Base-by-base conservation (phyloP, 768 basidiomycete species). In the Amanita phalloides region DNA sequence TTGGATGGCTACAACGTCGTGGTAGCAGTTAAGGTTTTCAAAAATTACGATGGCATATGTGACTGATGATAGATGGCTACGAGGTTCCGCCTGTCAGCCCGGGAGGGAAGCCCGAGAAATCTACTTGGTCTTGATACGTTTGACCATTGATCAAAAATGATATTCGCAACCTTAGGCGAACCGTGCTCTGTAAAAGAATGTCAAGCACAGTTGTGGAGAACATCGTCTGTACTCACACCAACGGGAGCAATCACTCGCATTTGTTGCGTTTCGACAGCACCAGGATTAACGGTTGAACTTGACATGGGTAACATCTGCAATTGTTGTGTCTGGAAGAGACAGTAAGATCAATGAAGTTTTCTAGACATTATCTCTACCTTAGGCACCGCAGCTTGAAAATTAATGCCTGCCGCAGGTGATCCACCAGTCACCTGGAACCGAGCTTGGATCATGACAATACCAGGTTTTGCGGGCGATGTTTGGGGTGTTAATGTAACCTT, bases 221-320 rank as follows among this genome's bases (percentile, higher is more conserved):
- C 28, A 48, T 11, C 32, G 25, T 49, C 36, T 46, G 36, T 21
- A 78, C 90, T 66, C 61, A 94, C 93, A 33, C 93, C 93, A 6
- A 76, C 75, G 3, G 91, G 92, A 9, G 92, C 90, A 26, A 89
- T 74, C 36, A 99, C 82, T 8, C 92, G 79, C 88, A 99, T 86
- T 63, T 95, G 91, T 63, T 98, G 96, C 8, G 93, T 95, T 66
- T 98, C 95, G 13, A 80, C 77, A 7, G 81, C 70, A 1, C 92
- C 90, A 0, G 90, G 84, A 32, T 68, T 70, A 39, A 99, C 75
- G 48, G 79, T 84, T 9, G 84, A 74, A 65, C 84, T 92, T 4
- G 92, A 92, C 87, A 98, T 97, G 5, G 95, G 91, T 53, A 92
- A 74, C 95, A 99, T 99, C 65, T 97, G 94, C 51, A 99, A 66